These are phyloP conservation scores for Colletotrichum sp. DNA, from an alignment of 2,329 filamentous ascomycete species.

Conservation along the genomic window DNA sequence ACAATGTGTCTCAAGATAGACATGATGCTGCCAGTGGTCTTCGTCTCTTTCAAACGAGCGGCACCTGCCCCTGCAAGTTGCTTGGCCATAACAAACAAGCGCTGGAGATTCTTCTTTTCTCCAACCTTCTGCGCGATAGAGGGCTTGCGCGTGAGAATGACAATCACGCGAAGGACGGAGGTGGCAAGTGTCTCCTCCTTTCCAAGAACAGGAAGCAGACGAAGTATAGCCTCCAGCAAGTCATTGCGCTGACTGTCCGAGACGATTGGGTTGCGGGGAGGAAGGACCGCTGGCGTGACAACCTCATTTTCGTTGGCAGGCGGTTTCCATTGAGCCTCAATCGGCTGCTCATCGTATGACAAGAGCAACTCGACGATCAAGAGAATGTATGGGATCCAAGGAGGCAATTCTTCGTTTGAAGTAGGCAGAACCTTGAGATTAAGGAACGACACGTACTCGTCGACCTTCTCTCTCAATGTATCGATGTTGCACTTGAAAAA, in stretches of 20 bases:
- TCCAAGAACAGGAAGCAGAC: slow-evolving; percentile 83
- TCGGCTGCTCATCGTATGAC: slow-evolving; percentile 85
- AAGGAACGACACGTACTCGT: slow-evolving; percentile 79
- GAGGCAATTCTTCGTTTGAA: slow-evolving; percentile 73
- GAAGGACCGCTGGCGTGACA: slow-evolving; percentile 59
- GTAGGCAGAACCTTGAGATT: slow-evolving; percentile 53
- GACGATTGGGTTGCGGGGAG: slow-evolving; percentile 55
- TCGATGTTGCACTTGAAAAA: slow-evolving; percentile 83
- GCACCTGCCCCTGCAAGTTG: slow-evolving; percentile 84
- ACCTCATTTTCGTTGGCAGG: slow-evolving; percentile 56
- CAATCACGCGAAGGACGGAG: slow-evolving; percentile 81
- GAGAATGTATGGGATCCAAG: slow-evolving; percentile 91
- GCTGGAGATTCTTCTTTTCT: slow-evolving; percentile 87
- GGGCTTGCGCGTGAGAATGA: slow-evolving; percentile 84
- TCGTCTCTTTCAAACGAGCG: slow-evolving; percentile 67
- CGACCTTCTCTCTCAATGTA: slow-evolving; percentile 78
- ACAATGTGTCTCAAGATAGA: slow-evolving; percentile 89
- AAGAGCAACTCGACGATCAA: slow-evolving; percentile 89
- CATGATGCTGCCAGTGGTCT: slow-evolving; percentile 71
- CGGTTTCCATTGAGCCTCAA: slow-evolving; percentile 72
- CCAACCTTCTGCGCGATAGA: slow-evolving; percentile 77
- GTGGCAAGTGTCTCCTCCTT: slow-evolving; percentile 87
- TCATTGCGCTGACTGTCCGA: slow-evolving; percentile 66
- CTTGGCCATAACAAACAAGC: slow-evolving; percentile 93
- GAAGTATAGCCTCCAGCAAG: slow-evolving; percentile 79